phyloP scores from a whole-genome alignment of 768 basidiomycete genomes.

The Mycena sanguinolenta region DNA sequence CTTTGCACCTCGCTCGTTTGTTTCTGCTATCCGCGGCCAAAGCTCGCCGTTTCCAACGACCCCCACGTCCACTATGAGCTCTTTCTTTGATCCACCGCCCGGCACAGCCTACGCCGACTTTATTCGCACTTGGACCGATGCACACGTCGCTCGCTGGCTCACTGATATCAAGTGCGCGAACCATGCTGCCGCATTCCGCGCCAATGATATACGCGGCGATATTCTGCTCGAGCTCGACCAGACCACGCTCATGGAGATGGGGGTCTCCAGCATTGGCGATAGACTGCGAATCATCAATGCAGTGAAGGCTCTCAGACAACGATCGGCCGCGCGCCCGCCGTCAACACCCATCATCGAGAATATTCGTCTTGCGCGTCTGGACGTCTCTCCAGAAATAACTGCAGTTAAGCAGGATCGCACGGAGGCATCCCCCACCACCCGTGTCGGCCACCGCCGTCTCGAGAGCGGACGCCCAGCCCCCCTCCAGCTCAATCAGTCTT shows the following conservation, averaged over 20 bases:
- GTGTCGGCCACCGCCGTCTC: constrained; percentile 59
- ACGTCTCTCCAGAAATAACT: constrained; percentile 29
- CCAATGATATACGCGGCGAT: constrained; percentile 93
- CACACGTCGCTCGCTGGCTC: constrained; percentile 84
- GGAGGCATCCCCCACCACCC: constrained; percentile 47
- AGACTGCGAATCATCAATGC: constrained; percentile 88
- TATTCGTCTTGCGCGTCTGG: constrained; percentile 33
- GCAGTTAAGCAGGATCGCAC: constrained; percentile 32
- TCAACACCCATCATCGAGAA: constrained; percentile 33
- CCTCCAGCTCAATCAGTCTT: constrained; percentile 73
- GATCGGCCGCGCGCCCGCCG: constrained; percentile 52
- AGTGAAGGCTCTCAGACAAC: constrained; percentile 82
- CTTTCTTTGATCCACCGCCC: constrained; percentile 67
- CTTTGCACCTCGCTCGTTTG: constrained; percentile 57
- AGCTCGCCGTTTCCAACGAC: constrained; percentile 57
- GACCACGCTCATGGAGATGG: constrained; percentile 89
- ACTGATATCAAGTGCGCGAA: constrained; percentile 78
- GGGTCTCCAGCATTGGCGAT: constrained; percentile 91
- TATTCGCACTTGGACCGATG: constrained; percentile 79
- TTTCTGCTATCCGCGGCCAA: constrained; percentile 54
- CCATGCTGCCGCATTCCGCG: constrained; percentile 77
- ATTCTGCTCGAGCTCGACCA: constrained; percentile 94
- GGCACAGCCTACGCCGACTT: constrained; percentile 73
- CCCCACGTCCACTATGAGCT: constrained; percentile 48
- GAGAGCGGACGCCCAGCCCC: constrained; percentile 84